Conservation (phyloP, 2,329 filamentous ascomycete genomes). For the Alternaria sp. region DNA sequence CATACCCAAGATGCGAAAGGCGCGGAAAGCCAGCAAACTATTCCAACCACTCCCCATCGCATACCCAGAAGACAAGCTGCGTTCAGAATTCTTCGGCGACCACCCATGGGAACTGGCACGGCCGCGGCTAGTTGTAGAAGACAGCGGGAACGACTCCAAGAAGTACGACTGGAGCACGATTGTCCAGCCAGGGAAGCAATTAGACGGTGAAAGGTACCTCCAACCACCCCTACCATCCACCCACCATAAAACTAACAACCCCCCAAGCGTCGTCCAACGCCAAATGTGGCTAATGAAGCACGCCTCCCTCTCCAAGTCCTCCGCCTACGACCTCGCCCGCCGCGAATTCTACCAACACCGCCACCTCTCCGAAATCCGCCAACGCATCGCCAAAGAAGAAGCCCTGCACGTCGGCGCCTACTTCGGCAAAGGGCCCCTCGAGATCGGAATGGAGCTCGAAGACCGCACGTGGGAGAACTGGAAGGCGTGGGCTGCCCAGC, state of each 20-base stretch:
- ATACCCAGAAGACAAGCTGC: slow-evolving; percentile 84
- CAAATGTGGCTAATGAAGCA: slow-evolving; percentile 79
- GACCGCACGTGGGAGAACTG: slow-evolving; percentile 80
- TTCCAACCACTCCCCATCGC: slow-evolving; percentile 79
- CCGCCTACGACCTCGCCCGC: slow-evolving; percentile 85
- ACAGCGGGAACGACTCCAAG: slow-evolving; percentile 80
- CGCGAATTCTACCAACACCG: slow-evolving; percentile 89
- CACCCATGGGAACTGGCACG: slow-evolving; percentile 97
- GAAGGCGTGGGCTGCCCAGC: slow-evolving; percentile 76
- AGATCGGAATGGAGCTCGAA: slow-evolving; percentile 83
- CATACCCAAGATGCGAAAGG: slow-evolving; percentile 51
- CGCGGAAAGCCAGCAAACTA: slow-evolving; percentile 70
- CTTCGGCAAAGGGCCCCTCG: slow-evolving; percentile 78
- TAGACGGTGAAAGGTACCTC: slow-evolving; percentile 82
- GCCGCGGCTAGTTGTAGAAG: slow-evolving; percentile 82
- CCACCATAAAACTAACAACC: too few relatives aligned
- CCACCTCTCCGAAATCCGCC: slow-evolving; percentile 79
- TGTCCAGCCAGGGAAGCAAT: slow-evolving; percentile 73
- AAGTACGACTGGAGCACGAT: slow-evolving; percentile 80
- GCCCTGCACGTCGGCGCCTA: slow-evolving; percentile 83
- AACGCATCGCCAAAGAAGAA: slow-evolving; percentile 83
- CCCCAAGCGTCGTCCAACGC: slow-evolving; percentile 83
- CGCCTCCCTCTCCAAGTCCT: slow-evolving; percentile 62
- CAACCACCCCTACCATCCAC: background rate
- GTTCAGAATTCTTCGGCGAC: slow-evolving; percentile 84